phyloP scores from a whole-genome alignment of 2,329 filamentous ascomycete genomes.

The Calonectria pseudoturangicola region DNA sequence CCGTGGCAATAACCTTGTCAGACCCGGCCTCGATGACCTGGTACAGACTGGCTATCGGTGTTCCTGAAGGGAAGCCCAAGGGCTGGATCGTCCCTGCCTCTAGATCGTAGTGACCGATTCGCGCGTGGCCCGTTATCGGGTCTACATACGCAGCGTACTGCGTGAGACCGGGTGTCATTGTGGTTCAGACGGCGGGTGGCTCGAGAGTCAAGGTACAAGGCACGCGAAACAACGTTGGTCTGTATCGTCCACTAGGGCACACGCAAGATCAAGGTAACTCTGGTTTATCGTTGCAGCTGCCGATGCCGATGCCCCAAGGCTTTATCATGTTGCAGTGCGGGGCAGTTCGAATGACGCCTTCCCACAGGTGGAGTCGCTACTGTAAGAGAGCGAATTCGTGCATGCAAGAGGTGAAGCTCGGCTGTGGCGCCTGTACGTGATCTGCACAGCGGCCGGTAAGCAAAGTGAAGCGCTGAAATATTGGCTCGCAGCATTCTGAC shows the following conservation, averaged over 20 bases:
- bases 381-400: conserved; percentile 7
- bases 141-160: conserved; percentile 45
- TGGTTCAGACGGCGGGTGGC: background rate
- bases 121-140: conserved; percentile 32
- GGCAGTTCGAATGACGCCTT: conserved; percentile 29
- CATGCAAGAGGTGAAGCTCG: background rate
- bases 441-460: too few species aligned
- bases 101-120: conserved; percentile 43
- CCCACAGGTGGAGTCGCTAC: conserved; percentile 21
- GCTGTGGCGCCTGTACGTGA: too few species aligned
- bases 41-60: conserved; percentile 67
- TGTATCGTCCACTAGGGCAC: background rate
- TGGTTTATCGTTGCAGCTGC: conserved; percentile 1
- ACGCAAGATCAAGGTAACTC: background rate
- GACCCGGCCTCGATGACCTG: conserved; percentile 70
- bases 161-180: conserved; percentile 1
- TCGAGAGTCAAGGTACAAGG: background rate
- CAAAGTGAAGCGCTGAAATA: too few species aligned
- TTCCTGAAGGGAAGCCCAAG: conserved; percentile 67
- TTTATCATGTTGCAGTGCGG: conserved; percentile 18
- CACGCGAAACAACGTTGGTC: background rate
- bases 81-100: conserved; percentile 59
- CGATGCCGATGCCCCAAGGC: background rate
- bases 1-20: conserved; percentile 59
- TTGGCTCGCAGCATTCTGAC: too few species aligned